Evolutionary conservation across 768 basidiomycete species (phyloP).

Genomic region (Hygrophorus pudorinus): DNA sequence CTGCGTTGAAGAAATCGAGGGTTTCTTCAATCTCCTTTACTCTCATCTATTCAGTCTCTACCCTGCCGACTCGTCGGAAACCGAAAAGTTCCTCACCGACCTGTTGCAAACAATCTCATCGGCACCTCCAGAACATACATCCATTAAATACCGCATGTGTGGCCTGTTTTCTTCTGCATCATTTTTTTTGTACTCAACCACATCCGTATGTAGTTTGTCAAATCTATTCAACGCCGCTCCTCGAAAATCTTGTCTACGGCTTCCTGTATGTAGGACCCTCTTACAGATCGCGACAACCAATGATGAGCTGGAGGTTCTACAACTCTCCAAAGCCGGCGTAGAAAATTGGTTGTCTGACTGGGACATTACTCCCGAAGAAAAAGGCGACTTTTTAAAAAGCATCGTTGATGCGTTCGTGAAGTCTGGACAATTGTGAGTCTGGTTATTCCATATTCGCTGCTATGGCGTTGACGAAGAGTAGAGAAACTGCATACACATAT

Average conservation of each 20-base stretch:
- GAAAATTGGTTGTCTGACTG: slow-evolving; percentile 75
- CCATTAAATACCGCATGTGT: slow-evolving; percentile 71
- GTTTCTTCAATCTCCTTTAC: slow-evolving; percentile 78
- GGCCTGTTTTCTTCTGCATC: slow-evolving; percentile 17
- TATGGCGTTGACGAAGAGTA: slow-evolving; percentile 18
- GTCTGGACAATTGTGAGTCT: slow-evolving; percentile 49
- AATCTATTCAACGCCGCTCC: slow-evolving; percentile 77
- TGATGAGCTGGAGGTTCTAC: slow-evolving; percentile 53
- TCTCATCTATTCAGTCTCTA: slow-evolving; percentile 61
- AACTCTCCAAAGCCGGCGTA: slow-evolving; percentile 49
- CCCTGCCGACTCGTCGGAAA: slow-evolving; percentile 43
- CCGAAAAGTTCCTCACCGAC: slow-evolving; percentile 35
- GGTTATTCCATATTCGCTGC: not conserved
- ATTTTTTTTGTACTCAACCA: not conserved
- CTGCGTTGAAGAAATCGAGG: slow-evolving; percentile 55
- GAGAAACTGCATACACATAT: slow-evolving; percentile 56
- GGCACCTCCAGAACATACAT: slow-evolving; percentile 39
- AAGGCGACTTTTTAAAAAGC: slow-evolving; percentile 53
- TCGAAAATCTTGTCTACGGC: slow-evolving; percentile 52
- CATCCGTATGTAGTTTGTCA: slow-evolving; percentile 44
- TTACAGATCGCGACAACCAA: slow-evolving; percentile 49
- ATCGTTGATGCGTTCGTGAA: slow-evolving; percentile 52
- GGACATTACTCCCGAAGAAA: slow-evolving; percentile 53
- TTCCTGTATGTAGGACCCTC: slow-evolving; percentile 52
- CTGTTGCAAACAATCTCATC: slow-evolving; percentile 49